These are phyloP conservation scores for Starmerella etchellsii DNA, from an alignment of 805 yeast genomes.

Conservation along the genomic window DNA sequence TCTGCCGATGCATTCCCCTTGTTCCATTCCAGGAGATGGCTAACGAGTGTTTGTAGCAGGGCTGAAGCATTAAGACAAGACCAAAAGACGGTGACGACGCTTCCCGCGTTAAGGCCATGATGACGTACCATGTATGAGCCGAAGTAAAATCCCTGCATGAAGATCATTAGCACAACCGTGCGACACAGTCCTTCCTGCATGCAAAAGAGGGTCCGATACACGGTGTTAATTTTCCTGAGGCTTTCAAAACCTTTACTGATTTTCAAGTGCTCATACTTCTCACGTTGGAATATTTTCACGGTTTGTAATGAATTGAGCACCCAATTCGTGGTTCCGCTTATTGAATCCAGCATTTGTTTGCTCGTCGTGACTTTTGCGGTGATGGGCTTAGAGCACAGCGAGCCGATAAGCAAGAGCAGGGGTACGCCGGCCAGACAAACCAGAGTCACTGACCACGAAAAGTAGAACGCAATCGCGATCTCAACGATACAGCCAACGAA, in stretches of 20 bases:
- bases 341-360: slow-evolving; percentile 41
- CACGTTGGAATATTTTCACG: slow-evolving; percentile 50
- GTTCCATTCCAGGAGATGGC: slow-evolving; percentile 47
- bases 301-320: slow-evolving; percentile 45
- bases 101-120: slow-evolving; percentile 41
- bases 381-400: slow-evolving; percentile 39
- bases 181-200: slow-evolving; percentile 47
- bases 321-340: slow-evolving; percentile 61
- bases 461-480: slow-evolving; percentile 45
- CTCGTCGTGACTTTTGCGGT: slow-evolving; percentile 41
- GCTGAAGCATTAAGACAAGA: slow-evolving; percentile 66
- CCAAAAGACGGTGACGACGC: slow-evolving; percentile 70
- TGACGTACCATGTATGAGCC: slow-evolving; percentile 55
- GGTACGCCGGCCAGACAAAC: slow-evolving; percentile 69
- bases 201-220: slow-evolving; percentile 36
- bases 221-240: slow-evolving; percentile 32
- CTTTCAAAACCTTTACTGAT: slow-evolving; percentile 30
- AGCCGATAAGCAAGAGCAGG: slow-evolving; percentile 39
- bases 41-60: slow-evolving; percentile 41
- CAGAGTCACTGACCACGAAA: slow-evolving; percentile 77
- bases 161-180: slow-evolving; percentile 52
- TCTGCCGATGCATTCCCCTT: slow-evolving; percentile 60
- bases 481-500: slow-evolving; percentile 46
- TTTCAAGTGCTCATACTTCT: slow-evolving; percentile 36
- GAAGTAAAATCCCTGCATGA: slow-evolving; percentile 87